Base-by-base conservation (phyloP, 2,329 filamentous ascomycete genomes). In the Claviceps capensis region DNA sequence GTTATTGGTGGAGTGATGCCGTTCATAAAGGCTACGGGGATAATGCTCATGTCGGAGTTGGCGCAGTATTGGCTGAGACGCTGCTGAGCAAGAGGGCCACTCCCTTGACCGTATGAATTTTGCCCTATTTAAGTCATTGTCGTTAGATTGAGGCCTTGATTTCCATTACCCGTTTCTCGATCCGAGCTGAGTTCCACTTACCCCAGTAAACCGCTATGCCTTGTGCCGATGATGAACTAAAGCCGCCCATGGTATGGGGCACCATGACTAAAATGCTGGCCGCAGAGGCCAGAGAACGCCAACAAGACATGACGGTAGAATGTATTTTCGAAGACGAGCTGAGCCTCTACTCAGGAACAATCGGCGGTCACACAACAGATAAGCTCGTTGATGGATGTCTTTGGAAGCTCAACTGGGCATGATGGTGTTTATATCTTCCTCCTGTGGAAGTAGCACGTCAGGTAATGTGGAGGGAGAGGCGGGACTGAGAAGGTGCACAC, bases 171-270 rank as follows among this genome's bases (percentile, higher is more conserved):
- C 41, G 22, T 43, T 19, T 23, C 13, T 22, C 9, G 8, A 3
- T 19, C 4, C 8, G 3, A 42, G 1, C 19, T 19, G 5, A 5
- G 13, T 3, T 23, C 5, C 14, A 51, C 65, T 59, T 65, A 69
- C 81, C 83, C 82, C 82, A 86, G 63, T 86, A 86, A 1, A 85
- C 71, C 26, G 76, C 81, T 51, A 86, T 61, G 58, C 84, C 85
- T 48, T 63, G 69, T 2, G 61, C 59, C 1, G 72, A 70, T n/a
- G 60, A 61, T 4, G 75, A 54, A 54, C 73, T 66, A 57, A 79
- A 75, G 13, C 68, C 71, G 19, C 70, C 72, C 37, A 65, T 56
- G 17, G 58, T 65, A 2, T 60, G 53, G 5, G 69, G 65, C 17
- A 64, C 54, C 17, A 56, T 47, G 49, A 57, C 57, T 17, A 65